Evolutionary conservation across 768 basidiomycete genomes (phyloP), one percentile per base, ranked within the genome.

Genomic region (Serendipita indica): DNA sequence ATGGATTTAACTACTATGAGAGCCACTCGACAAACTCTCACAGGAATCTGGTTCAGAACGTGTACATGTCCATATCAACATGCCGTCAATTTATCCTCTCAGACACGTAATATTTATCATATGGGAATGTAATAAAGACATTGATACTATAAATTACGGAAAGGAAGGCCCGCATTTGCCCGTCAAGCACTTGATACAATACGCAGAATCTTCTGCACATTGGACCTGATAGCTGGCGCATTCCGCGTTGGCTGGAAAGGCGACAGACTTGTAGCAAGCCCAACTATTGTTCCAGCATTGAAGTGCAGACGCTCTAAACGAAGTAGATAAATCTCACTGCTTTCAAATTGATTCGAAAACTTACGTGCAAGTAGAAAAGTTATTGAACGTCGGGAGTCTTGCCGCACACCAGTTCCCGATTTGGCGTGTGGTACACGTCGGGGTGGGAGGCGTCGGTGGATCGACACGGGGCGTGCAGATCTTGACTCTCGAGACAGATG

Each of bases 401-500:
- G 49, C 49, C 4, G 49, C 49, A 54, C 49, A 54, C 49, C 49
- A 54, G 3, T 30, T 54, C 30, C 49, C 49, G 22, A 54, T 27
- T 54, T 54, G 49, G 12, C 49, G 49, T 5, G 49, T 54, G 22
- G 49, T 5, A 28, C 49, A 54, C 2, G 49, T 30, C 5, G 43
- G 43, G 10, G 10, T 27, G 10, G 43, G 43, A 12, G 43, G 58
- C 20, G 20, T 33, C n/a, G 49, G 49, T n/a, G 43, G 58, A 32
- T 43, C 30, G 41, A 20, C 33, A 28, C 57, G 13, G 33, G 12
- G 35, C 22, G 45, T 68, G 64, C 79, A 80, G 6, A 82, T 65
- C 57, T 70, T 71, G 56, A 82, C 67, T 56, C 68, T 69, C 27
- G 73, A 79, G 6, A 81, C 78, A 5, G 75, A 77, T 33, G 81